These are phyloP conservation scores for Cucumis hystrix DNA, from an alignment of 306 rosid species.

Conservation along the genomic window DNA sequence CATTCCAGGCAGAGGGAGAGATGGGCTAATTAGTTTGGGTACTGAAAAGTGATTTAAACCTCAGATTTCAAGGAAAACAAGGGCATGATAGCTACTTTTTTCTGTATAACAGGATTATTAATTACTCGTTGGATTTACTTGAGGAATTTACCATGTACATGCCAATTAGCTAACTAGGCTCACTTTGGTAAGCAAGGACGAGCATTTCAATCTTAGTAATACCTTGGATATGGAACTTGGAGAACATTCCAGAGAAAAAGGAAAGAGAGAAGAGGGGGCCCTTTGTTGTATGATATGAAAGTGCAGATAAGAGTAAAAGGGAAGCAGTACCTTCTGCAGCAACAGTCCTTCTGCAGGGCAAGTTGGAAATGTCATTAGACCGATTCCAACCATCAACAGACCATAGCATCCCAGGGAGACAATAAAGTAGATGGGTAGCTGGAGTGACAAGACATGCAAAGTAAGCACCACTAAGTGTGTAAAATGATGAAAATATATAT, in stretches of 20 bases:
- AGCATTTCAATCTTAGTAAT: background rate
- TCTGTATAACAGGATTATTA: no score
- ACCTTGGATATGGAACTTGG: background rate
- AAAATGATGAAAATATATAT: background rate
- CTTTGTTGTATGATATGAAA: background rate
- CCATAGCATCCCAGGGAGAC: slow-evolving; percentile 90
- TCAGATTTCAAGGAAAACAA: background rate
- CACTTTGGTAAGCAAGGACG: background rate
- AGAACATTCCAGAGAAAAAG: background rate
- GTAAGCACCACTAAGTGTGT: slow-evolving; percentile 10
- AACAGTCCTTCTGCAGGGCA: slow-evolving; percentile 70
- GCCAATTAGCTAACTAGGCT: no score
- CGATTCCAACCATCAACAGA: slow-evolving; percentile 83
- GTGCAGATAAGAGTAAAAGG: background rate
- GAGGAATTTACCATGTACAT: no score
- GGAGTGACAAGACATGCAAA: slow-evolving; percentile 14
- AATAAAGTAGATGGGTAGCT: slow-evolving; percentile 71
- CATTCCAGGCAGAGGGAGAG: background rate
- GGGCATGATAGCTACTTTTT: no score
- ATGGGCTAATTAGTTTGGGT: background rate
- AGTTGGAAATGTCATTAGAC: slow-evolving; percentile 73
- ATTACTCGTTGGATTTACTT: no score
- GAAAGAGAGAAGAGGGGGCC: background rate
- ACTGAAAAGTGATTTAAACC: background rate
- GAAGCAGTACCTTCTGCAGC: slow-evolving; percentile 46